These are phyloP conservation scores for Periconia macrospinosa DNA, from an alignment of 2,329 filamentous ascomycete species.

Conservation along the genomic window DNA sequence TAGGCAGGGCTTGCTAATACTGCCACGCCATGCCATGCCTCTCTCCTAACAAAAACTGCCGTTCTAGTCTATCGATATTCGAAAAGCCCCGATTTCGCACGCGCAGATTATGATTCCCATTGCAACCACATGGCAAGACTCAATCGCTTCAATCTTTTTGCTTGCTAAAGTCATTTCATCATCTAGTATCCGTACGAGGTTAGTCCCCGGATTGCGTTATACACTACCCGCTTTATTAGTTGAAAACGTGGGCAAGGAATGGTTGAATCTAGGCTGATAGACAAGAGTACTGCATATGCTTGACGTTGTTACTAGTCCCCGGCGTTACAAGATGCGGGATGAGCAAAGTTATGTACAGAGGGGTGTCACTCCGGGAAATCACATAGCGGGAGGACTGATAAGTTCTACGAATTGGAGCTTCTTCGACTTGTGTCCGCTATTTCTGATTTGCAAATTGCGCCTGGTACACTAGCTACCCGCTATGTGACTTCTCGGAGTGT, in stretches of 20 bases:
- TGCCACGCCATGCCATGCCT: not conserved
- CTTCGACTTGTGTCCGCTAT: too few relatives aligned
- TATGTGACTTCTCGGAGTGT: too few relatives aligned
- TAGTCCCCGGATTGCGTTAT: constrained; percentile 7
- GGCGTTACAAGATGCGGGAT: constrained; percentile 17
- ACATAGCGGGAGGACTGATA: too few relatives aligned
- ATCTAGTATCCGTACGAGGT: constrained; percentile 30
- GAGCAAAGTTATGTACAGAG: constrained; percentile 25
- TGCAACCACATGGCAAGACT: not conserved
- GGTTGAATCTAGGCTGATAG: constrained; percentile 20
- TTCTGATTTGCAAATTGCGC: too few relatives aligned
- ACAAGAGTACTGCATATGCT: constrained; percentile 23
- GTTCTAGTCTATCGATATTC: constrained; percentile 22
- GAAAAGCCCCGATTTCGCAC: constrained; percentile 26
- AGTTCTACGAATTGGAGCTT: too few relatives aligned
- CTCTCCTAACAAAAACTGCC: constrained; percentile 10
- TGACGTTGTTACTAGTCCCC: constrained; percentile 26
- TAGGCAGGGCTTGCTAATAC: not conserved
- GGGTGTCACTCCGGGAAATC: too few relatives aligned
- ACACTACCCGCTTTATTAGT: constrained; percentile 2
- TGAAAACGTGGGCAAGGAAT: constrained; percentile 24
- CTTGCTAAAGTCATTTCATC: constrained; percentile 35
- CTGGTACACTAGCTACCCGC: too few relatives aligned
- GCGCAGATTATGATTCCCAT: constrained; percentile 6
- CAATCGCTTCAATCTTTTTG: constrained; percentile 1